These are phyloP conservation scores for Rickenella mellea DNA, from an alignment of 768 basidiomycete species.

Conservation along the genomic window DNA sequence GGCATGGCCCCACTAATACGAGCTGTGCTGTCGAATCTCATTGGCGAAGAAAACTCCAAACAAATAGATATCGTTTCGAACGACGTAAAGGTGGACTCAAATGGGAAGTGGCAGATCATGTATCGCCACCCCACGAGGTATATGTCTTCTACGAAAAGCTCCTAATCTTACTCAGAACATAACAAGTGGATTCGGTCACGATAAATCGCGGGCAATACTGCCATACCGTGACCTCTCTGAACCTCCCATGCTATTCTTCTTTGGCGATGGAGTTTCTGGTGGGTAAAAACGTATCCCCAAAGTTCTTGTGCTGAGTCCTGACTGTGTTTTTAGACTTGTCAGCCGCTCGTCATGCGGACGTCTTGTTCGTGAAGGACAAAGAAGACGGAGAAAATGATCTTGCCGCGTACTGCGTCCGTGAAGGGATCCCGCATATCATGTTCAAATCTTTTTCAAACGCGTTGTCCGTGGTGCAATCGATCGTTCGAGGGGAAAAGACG, in stretches of 20 bases:
- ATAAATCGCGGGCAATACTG: slow-evolving; percentile 91
- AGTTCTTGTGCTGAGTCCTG: not conserved
- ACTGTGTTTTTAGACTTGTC: slow-evolving; percentile 65
- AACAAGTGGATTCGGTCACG: slow-evolving; percentile 79
- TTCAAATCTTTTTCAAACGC: slow-evolving; percentile 67
- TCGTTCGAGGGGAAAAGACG: slow-evolving; percentile 65
- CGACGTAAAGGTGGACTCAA: slow-evolving; percentile 56
- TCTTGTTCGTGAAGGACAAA: slow-evolving; percentile 90
- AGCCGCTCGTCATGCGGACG: slow-evolving; percentile 85
- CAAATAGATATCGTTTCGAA: slow-evolving; percentile 93
- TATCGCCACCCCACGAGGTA: slow-evolving; percentile 86
- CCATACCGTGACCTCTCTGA: slow-evolving; percentile 68
- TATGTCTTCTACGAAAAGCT: slow-evolving; percentile 7
- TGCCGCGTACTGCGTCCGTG: slow-evolving; percentile 67
- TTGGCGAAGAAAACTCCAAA: slow-evolving; percentile 62
- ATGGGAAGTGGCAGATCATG: slow-evolving; percentile 72
- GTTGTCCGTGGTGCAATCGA: slow-evolving; percentile 45
- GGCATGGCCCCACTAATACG: slow-evolving; percentile 94
- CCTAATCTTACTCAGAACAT: slow-evolving; percentile 1
- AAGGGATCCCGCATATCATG: slow-evolving; percentile 70
- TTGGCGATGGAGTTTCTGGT: slow-evolving; percentile 97
- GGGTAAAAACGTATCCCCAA: slow-evolving; percentile 13
- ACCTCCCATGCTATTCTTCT: slow-evolving; percentile 87
- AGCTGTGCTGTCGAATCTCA: slow-evolving; percentile 75
- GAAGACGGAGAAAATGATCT: slow-evolving; percentile 77